Evolutionary conservation across 2,329 filamentous ascomycete species (phyloP), one percentile per base, ranked within the genome.

Genomic region (Colletotrichum magnum): DNA sequence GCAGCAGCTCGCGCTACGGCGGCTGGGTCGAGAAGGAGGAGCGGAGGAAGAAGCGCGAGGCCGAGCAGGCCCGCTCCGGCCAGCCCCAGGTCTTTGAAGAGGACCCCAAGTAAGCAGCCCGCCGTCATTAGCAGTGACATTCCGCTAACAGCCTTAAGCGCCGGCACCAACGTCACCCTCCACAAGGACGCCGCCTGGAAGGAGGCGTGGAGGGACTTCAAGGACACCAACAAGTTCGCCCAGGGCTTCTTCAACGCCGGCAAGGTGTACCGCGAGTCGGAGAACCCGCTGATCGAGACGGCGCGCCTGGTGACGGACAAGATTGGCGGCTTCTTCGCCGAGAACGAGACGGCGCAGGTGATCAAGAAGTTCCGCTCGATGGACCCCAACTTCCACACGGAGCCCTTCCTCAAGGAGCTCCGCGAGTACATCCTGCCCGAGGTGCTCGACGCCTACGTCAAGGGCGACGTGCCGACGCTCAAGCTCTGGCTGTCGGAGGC

Each of bases 171-270:
- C 77, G 85, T 99, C 57, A 98, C 95, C 0, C 80, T 99, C 0
- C 96, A 99, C 87, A 99, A 99, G 83, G 96, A 99, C 75, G 92
- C 96, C 15, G 93, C 93, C 24, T 98, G 95, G 94, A 98, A 97
- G 83, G 95, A 98, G 80, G 94, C 94, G n/a, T 99, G 96, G 96
- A 90, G 92, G 76, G 93, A 96, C 59, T 99, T 98, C 88, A 92
- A 93, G 72, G 96, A 99, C 79, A 90, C 90, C 73, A 97, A 92
- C 82, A 94, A 92, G 74, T 82, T 98, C 68, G 93, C 97, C 79
- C 95, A 98, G 82, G 91, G 92, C 67, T 84, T 98, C 71, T 98
- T 97, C 82, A 90, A 87, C 78, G 89, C 97, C 82, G 95, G 95
- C 82, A 90, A 89, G 65, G 91, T 91, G 65, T 98, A 98, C 83